phyloP scores from a whole-genome alignment of 192 early-diverging fungal genomes.

The Phlyctochytrium planicorne region DNA sequence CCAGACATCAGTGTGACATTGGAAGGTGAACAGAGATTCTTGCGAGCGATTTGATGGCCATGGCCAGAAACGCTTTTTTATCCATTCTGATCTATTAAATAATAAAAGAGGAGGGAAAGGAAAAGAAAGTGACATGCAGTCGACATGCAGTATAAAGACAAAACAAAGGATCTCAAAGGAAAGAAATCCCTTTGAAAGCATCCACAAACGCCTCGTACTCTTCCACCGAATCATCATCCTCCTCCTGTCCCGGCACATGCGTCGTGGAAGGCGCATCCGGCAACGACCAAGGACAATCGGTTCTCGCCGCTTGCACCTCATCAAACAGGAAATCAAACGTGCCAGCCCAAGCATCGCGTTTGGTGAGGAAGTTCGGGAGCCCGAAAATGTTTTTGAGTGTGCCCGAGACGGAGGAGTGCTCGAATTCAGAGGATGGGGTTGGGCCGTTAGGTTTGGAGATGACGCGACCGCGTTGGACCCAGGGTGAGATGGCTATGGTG shows the following conservation, averaged over 20 bases:
- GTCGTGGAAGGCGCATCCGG: slow-evolving; percentile 16
- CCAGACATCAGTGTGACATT: too few relatives aligned
- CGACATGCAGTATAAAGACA: too few relatives aligned
- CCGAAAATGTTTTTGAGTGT: slow-evolving; percentile 39
- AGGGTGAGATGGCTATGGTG: slow-evolving; percentile 45
- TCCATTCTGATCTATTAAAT: too few relatives aligned
- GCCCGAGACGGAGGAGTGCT: slow-evolving; percentile 50
- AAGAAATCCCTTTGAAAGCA: too few relatives aligned
- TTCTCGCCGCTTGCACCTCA: slow-evolving; percentile 9
- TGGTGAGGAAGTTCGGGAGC: slow-evolving; percentile 8
- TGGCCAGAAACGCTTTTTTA: too few relatives aligned
- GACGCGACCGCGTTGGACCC: slow-evolving; percentile 38
- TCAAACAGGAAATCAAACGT: slow-evolving; percentile 21
- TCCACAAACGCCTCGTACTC: background rate
- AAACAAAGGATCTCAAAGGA: too few relatives aligned
- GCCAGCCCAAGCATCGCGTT: slow-evolving; percentile 28
- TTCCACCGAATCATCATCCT: slow-evolving; percentile 2
- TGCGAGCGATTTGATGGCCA: too few relatives aligned
- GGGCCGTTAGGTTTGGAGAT: background rate
- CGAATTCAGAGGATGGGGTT: slow-evolving; percentile 25
- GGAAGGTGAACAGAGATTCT: too few relatives aligned
- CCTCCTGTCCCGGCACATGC: background rate
- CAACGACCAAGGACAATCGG: slow-evolving; percentile 18
- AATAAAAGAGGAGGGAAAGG: too few relatives aligned
- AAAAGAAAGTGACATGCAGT: too few relatives aligned